Evolutionary conservation across 306 rosid genomes (phyloP).

Genomic region (Crotalaria pallida): DNA sequence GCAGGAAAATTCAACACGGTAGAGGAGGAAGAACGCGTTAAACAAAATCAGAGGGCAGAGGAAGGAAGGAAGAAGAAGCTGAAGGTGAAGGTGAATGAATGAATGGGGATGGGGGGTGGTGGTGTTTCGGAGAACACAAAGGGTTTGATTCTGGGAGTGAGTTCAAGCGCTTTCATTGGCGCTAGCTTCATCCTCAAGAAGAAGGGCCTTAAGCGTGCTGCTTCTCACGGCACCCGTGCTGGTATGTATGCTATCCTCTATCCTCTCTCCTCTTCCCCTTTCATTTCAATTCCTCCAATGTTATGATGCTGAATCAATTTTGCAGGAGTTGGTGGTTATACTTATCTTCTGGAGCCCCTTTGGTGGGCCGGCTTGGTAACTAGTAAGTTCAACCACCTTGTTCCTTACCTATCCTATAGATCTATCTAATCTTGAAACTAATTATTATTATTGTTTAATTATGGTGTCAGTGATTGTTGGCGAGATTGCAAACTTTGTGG

Average conservation of each 20-base stretch:
- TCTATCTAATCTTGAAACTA: slow-evolving; percentile 20
- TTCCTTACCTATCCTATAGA: no score
- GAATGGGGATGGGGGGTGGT: no score
- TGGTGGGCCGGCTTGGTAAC: slow-evolving; percentile 99
- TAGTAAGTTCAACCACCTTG: slow-evolving; percentile 55
- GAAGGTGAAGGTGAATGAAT: no score
- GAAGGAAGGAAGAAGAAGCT: no score
- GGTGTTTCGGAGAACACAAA: slow-evolving; percentile 61
- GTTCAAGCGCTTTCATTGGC: slow-evolving; percentile 83
- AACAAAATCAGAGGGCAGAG: no score
- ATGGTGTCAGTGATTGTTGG: slow-evolving; percentile 73
- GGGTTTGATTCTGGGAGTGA: slow-evolving; percentile 70
- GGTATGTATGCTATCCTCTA: slow-evolving; percentile 20
- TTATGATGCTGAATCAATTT: not conserved
- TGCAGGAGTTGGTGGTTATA: slow-evolving; percentile 84
- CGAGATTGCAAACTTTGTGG: slow-evolving; percentile 88
- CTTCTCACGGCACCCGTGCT: slow-evolving; percentile 71
- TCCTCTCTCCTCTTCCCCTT: not conserved
- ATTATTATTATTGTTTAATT: no score
- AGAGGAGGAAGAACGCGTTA: no score
- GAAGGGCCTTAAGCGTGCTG: slow-evolving; percentile 90
- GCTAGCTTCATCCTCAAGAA: slow-evolving; percentile 91
- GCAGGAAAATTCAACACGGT: no score
- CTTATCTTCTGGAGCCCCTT: slow-evolving; percentile 84
- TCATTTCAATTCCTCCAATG: no score